Evolutionary conservation across 768 basidiomycete genomes (phyloP).

Genomic region (Agaricus blazei): DNA sequence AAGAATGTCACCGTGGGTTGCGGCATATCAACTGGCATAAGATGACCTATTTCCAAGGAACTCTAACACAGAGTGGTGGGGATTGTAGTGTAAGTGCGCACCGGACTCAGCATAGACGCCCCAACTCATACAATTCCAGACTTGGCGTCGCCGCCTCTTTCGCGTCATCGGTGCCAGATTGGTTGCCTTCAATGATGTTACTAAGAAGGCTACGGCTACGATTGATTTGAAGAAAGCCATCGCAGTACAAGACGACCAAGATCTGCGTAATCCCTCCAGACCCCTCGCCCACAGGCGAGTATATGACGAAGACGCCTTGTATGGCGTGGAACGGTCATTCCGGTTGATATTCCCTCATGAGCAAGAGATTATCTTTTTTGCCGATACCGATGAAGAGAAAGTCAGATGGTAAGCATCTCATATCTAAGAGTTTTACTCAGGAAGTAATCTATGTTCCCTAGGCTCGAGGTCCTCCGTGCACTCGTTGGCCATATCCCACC

Average conservation of each 20-base stretch:
- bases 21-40: conserved; percentile 93
- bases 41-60: conserved; percentile 89
- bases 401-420: conserved; percentile 60
- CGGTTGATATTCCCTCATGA: conserved; percentile 71
- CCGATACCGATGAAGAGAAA: conserved; percentile 89
- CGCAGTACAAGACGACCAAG: conserved; percentile 72
- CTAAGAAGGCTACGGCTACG: conserved; percentile 84
- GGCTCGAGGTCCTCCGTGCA: conserved; percentile 82
- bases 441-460: conserved; percentile 22
- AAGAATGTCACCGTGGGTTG: conserved; percentile 87
- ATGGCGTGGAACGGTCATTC: conserved; percentile 80
- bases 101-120: background rate
- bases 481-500: conserved; percentile 88
- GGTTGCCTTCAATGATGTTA: conserved; percentile 89
- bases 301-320: conserved; percentile 51
- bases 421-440: background rate
- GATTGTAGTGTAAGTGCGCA: conserved; percentile 72
- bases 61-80: conserved; percentile 88
- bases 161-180: conserved; percentile 83
- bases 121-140: conserved; percentile 31
- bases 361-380: conserved; percentile 84
- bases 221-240: conserved; percentile 86
- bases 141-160: conserved; percentile 78
- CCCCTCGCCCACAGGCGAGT: conserved; percentile 35
- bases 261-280: conserved; percentile 40